phyloP scores from a whole-genome alignment of 2,329 filamentous ascomycete genomes.

The Stachybotrys elegans region DNA sequence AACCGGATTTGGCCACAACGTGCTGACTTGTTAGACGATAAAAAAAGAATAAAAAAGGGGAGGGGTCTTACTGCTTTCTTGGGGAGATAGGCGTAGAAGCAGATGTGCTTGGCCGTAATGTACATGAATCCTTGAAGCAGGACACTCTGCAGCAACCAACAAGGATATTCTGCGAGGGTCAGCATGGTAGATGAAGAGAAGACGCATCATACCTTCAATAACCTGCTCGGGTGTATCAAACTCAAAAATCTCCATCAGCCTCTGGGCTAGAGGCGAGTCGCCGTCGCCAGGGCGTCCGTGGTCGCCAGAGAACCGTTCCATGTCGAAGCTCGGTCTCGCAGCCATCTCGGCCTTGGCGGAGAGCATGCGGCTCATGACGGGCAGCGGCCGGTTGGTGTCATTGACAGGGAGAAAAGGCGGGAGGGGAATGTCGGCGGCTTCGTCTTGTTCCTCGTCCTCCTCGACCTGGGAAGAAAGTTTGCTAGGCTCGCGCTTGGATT shows the following conservation, averaged over 20 bases:
- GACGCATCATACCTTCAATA: slow-evolving; percentile 57
- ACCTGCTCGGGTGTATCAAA: slow-evolving; percentile 81
- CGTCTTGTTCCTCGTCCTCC: slow-evolving; percentile 23
- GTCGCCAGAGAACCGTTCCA: slow-evolving; percentile 41
- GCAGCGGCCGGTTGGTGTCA: slow-evolving; percentile 47
- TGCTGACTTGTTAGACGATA: slow-evolving; percentile 43
- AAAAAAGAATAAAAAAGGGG: neutral
- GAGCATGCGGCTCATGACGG: slow-evolving; percentile 73
- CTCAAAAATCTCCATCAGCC: slow-evolving; percentile 78
- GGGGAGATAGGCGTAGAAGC: slow-evolving; percentile 95
- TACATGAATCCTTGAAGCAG: slow-evolving; percentile 94
- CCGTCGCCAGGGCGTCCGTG: slow-evolving; percentile 24
- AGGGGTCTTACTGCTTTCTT: slow-evolving; percentile 70
- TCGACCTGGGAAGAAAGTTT: slow-evolving; percentile 30
- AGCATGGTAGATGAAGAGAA: neutral
- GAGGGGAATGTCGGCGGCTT: slow-evolving; percentile 17
- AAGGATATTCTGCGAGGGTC: slow-evolving; percentile 68
- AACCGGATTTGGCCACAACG: slow-evolving; percentile 77
- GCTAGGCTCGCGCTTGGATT: slow-evolving; percentile 37
- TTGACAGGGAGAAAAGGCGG: slow-evolving; percentile 15
- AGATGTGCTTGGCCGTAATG: slow-evolving; percentile 87
- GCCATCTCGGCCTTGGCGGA: slow-evolving; percentile 64
- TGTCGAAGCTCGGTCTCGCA: slow-evolving; percentile 51
- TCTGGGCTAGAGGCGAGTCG: slow-evolving; percentile 54
- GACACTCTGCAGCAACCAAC: slow-evolving; percentile 88